phyloP scores from a whole-genome alignment of 176 grass and related monocot species.

The Secale cereale region DNA sequence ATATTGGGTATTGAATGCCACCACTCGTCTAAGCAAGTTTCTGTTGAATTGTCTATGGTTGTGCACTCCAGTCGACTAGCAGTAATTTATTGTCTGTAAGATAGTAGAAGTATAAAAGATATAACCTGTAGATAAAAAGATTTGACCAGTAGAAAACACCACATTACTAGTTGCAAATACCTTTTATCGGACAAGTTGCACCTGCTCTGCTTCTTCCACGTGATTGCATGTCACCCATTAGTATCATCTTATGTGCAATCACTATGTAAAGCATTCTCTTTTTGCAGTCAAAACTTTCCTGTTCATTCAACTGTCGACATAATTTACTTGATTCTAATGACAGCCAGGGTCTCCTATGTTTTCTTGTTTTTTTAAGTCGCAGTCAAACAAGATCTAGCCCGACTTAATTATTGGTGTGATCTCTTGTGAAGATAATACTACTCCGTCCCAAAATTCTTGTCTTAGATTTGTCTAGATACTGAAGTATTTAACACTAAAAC shows the following conservation, averaged over 20 bases:
- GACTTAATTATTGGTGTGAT: background rate
- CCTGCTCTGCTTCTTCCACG: background rate
- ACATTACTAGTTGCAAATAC: background rate
- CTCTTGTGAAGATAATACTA: constrained; percentile 9
- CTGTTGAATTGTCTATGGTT: constrained; percentile 2
- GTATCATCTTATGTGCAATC: background rate
- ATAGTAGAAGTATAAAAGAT: background rate
- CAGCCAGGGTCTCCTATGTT: background rate
- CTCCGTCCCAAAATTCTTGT: too few relatives aligned
- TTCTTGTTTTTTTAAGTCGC: background rate
- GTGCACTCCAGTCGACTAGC: background rate
- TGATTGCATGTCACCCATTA: background rate
- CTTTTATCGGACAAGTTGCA: background rate
- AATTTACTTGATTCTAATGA: background rate
- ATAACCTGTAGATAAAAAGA: background rate
- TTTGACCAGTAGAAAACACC: background rate
- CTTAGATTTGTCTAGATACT: too few relatives aligned
- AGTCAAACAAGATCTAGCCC: background rate
- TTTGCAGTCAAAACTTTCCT: background rate
- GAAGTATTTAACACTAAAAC: too few relatives aligned
- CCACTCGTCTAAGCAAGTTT: background rate
- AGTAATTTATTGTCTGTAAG: background rate
- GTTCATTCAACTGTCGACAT: background rate
- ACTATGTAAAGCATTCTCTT: background rate
- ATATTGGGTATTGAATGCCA: background rate